phyloP scores from a whole-genome alignment of 352 stramenopile species.

The Bremia lactucae region DNA sequence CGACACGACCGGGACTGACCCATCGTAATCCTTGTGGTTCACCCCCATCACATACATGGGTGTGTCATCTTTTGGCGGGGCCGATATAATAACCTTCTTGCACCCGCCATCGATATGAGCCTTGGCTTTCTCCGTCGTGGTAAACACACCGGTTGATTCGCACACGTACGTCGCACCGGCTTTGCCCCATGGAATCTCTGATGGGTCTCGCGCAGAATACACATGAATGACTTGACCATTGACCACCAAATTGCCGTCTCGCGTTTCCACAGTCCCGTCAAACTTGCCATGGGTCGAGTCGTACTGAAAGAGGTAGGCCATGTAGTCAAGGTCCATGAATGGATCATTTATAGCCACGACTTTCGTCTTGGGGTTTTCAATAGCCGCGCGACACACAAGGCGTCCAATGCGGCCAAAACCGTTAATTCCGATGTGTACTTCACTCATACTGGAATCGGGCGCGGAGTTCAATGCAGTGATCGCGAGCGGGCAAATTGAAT shows the following conservation, averaged over 20 bases:
- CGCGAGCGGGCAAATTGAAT: no score
- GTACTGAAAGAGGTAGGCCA: conserved; percentile 90
- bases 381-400: conserved; percentile 88
- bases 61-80: conserved; percentile 95
- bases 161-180: conserved; percentile 91
- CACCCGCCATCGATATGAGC: conserved; percentile 89
- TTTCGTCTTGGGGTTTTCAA: conserved; percentile 78
- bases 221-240: conserved; percentile 90
- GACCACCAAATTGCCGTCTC: conserved; percentile 84
- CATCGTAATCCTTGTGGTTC: conserved; percentile 93
- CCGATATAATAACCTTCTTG: conserved; percentile 95
- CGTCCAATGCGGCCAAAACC: conserved; percentile 17
- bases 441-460: no score
- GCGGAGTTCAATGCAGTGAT: no score
- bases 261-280: conserved; percentile 71
- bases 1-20: conserved; percentile 93
- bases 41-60: conserved; percentile 98
- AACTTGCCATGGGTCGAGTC: conserved; percentile 92
- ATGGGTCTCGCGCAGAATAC: conserved; percentile 90
- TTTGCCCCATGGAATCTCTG: conserved; percentile 88
- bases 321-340: conserved; percentile 95
- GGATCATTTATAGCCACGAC: conserved; percentile 91
- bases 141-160: conserved; percentile 79
- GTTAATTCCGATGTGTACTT: neutral
- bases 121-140: conserved; percentile 84